Evolutionary conservation across 331 rosid species (phyloP).

Genomic region (Arachis monticola): DNA sequence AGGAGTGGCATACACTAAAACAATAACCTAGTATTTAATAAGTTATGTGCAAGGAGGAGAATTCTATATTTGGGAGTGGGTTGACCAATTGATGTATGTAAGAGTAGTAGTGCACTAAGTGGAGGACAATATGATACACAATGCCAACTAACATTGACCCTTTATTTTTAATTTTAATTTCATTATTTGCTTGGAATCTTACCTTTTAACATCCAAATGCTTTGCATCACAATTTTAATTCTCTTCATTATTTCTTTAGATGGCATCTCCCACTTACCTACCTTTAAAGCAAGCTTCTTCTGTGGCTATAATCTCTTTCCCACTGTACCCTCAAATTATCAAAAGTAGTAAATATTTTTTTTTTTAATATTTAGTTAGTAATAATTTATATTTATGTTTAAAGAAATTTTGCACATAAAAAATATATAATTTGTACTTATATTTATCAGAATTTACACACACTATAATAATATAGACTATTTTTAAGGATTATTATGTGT

Average conservation of each 20-base stretch:
- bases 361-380: too few species aligned
- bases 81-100: conserved; percentile 45
- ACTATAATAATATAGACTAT: too few species aligned
- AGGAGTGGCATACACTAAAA: conserved; percentile 20
- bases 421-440: too few species aligned
- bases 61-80: conserved; percentile 15
- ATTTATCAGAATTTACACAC: too few species aligned
- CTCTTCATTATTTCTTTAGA: not conserved
- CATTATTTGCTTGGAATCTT: conserved; percentile 21
- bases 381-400: too few species aligned
- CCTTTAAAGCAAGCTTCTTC: conserved; percentile 8
- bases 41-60: conserved; percentile 30
- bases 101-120: conserved; percentile 25
- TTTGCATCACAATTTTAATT: not conserved
- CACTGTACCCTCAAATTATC: not conserved
- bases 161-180: not conserved
- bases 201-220: conserved; percentile 27
- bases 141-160: conserved; percentile 37
- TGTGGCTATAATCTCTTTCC: conserved; percentile 26
- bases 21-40: conserved; percentile 20
- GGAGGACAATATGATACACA: conserved; percentile 47
- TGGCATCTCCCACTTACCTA: not conserved
- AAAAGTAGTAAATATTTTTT: too few species aligned
- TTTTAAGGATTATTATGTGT: too few species aligned
- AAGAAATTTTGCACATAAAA: too few species aligned